Evolutionary conservation across 257 asterid species (phyloP), one percentile per base, ranked within the genome.

Genomic region (Solanum piurae): DNA sequence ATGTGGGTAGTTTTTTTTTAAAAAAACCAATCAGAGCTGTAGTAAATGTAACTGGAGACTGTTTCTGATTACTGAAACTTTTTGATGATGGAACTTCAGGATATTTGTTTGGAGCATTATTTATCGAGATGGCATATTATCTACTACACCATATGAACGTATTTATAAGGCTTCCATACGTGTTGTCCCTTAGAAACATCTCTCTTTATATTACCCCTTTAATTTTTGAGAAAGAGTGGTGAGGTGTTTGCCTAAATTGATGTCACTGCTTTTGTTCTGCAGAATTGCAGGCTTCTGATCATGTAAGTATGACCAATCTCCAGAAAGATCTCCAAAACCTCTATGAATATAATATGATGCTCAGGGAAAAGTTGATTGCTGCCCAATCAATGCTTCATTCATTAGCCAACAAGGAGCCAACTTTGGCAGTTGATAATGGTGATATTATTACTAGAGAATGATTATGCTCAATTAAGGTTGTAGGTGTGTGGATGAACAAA

Each of bases 311-410:
- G 87, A 46, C 74, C 58, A 94, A 92, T 91, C 90, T 95, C 86
- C 95, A 94, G 89, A 92, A 90, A 46, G 86, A 87, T 88, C 90
- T 94, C 46, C 90, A 91, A 87, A 87, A 89, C 36, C 86, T 94
- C 84, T 91, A 90, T 42, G 89, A 94, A 87, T 93, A 93, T 88
- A 92, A 93, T 87, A 92, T 86, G 29, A 27, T 88, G 88, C 86
- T 92, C 92, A 91, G 92, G 89, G 95, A 93, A 74, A 91, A 92
- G 90, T 88, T 92, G 86, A 85, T 90, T 27, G 89, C 91, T 82
- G 89, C 91, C 29, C 92, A 89, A 68, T 89, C 93, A 5, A 86
- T 52, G 76, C 89, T 86, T 86, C 88, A 76, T 88, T 88, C 89
- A 88, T 58, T 86, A 62, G 88, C 86, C 37, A 68, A 44, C 87